Conservation (phyloP, 2,329 filamentous ascomycete genomes). For the Microsporum ferrugineum region DNA sequence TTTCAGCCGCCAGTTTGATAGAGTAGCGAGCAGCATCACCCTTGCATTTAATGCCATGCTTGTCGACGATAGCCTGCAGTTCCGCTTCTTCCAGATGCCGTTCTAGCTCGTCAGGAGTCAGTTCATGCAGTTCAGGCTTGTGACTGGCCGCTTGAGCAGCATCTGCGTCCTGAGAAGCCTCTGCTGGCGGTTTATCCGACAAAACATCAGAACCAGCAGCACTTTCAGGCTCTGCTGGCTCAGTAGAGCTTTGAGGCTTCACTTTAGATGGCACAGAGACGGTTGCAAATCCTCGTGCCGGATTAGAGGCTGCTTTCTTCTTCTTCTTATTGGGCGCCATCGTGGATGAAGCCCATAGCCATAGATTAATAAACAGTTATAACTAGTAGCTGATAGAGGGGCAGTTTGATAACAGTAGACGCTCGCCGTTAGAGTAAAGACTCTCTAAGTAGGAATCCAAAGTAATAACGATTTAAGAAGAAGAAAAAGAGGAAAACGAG, state of each 20-base stretch:
- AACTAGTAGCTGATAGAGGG: not conserved
- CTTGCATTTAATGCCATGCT: slow-evolving; percentile 64
- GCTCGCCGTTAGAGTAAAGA: not conserved
- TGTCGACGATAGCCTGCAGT: slow-evolving; percentile 76
- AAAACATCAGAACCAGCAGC: not conserved
- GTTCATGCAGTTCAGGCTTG: slow-evolving; percentile 19
- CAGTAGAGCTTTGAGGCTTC: slow-evolving; percentile 40
- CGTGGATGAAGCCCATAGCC: not conserved
- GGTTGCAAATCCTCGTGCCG: slow-evolving; percentile 84
- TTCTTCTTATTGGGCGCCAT: slow-evolving; percentile 38
- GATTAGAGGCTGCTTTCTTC: slow-evolving; percentile 79
- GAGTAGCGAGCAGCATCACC: slow-evolving; percentile 69
- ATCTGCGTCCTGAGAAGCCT: slow-evolving; percentile 14
- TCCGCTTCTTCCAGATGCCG: slow-evolving; percentile 81
- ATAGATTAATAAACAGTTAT: not conserved
- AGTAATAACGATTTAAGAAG: not conserved
- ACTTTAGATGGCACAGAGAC: slow-evolving; percentile 80
- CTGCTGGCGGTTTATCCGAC: not conserved
- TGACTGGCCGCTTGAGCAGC: not conserved
- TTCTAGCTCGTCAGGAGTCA: slow-evolving; percentile 79
- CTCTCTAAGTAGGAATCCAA: not conserved
- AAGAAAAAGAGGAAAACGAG: not conserved
- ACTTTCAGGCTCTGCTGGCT: slow-evolving; percentile 3
- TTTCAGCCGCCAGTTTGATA: slow-evolving; percentile 70
- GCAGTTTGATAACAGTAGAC: not conserved